phyloP scores from a whole-genome alignment of 1,284 basidiomycete genomes.

The Puccinia coronata region DNA sequence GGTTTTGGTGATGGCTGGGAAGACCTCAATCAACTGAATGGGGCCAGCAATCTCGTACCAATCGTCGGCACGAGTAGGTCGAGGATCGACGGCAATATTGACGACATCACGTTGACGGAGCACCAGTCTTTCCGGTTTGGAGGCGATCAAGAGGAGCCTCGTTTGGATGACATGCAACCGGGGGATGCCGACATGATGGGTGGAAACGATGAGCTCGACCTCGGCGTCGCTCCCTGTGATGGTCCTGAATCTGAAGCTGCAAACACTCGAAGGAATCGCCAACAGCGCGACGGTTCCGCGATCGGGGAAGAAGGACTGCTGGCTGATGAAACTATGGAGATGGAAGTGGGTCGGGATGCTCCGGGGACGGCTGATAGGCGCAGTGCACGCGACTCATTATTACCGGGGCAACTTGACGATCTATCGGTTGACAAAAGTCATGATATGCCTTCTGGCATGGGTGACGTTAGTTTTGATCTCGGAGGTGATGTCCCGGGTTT shows the following conservation, averaged over 20 bases:
- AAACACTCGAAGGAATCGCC: not conserved
- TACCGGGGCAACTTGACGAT: slow-evolving; percentile 15
- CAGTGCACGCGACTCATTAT: slow-evolving; percentile 28
- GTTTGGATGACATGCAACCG: not conserved
- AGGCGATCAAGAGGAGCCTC: not conserved
- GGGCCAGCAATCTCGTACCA: not conserved
- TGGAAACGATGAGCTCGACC: not conserved
- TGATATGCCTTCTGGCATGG: slow-evolving; percentile 10
- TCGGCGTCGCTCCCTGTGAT: slow-evolving; percentile 2
- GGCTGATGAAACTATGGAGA: slow-evolving; percentile 35
- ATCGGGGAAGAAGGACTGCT: not conserved
- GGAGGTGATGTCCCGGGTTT: slow-evolving; percentile 10
- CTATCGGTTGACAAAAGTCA: slow-evolving; percentile 19
- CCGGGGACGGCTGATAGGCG: slow-evolving; percentile 31
- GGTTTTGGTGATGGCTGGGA: slow-evolving; percentile 39
- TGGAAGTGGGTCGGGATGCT: slow-evolving; percentile 41
- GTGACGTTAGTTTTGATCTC: slow-evolving; percentile 16
- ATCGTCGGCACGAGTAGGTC: not conserved
- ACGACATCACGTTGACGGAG: slow-evolving; percentile 31
- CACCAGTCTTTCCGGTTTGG: slow-evolving; percentile 1
- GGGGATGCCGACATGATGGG: not conserved
- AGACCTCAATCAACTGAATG: slow-evolving; percentile 12
- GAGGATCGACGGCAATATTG: slow-evolving; percentile 27
- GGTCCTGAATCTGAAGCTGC: slow-evolving; percentile 1
- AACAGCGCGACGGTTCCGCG: slow-evolving; percentile 15